Base-by-base conservation (phyloP, 768 basidiomycete genomes). In the Auricularia auricula-judae region DNA sequence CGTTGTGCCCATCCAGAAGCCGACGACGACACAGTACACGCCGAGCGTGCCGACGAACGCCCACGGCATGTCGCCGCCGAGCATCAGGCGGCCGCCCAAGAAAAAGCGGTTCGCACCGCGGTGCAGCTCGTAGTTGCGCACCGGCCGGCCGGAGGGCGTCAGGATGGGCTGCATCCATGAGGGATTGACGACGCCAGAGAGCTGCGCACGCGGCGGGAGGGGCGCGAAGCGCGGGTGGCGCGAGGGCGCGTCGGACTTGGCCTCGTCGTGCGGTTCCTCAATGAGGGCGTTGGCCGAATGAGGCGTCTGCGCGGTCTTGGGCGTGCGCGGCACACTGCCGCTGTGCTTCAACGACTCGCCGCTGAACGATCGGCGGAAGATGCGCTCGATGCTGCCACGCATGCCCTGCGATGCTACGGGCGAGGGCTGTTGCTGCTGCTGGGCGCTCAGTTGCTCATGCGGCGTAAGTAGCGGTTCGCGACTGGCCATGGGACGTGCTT, bases 1-100 rank as follows among this genome's bases (percentile, higher is more conserved):
- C 0, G 93, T 94, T 33, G 92, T 92, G 10, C 85, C 89, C 67
- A 97, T 85, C 91, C 92, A 99, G 8, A 89, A 74, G 0, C 86
- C 91, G 2, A 89, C 78, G 58, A 98, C 80, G 2, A 80, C 80
- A 33, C 93, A 71, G 34, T 88, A 76, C 23, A 96, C 63, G 1
- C 73, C 71, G 61, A 95, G 76, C 5, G 83, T 83, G 0, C 79
- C 81, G 2, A 91, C 70, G 68, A 98, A 91, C 3, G 95, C 92
- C 78, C 84, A 86, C 0, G 88, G 87, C 21, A 84, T 83, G 75
- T 98, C 96, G 1, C 92, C 92, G 5, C 94, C 93, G 0, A 88
- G 91, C 68, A 98, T 74, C 10, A 93, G 66, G 64, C 78, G 82
- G 0, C 95, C 94, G 1, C 78, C 67, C 63, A 88, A 77, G 71